phyloP scores from a whole-genome alignment of 768 basidiomycete genomes.

The Pulveroboletus frians region DNA sequence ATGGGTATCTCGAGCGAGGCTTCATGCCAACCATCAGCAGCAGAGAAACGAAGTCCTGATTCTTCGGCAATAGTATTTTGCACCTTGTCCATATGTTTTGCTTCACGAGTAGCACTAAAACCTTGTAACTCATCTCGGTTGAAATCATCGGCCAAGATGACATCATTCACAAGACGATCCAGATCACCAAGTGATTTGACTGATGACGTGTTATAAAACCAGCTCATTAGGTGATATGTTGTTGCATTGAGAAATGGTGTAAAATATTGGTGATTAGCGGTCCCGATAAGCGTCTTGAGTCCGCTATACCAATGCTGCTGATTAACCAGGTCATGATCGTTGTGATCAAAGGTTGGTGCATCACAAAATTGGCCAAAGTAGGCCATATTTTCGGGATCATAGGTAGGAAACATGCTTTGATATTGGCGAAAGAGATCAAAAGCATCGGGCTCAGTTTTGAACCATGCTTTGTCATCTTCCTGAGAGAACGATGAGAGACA shows the following conservation, averaged over 20 bases:
- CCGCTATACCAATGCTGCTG: conserved; percentile 10
- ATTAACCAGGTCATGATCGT: no score
- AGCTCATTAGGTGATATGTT: no score
- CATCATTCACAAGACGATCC: no score
- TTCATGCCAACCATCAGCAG: conserved; percentile 1
- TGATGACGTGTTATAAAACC: no score
- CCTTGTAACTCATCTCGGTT: not conserved
- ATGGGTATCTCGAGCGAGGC: not conserved
- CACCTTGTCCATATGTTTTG: not conserved
- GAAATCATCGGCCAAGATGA: conserved; percentile 6
- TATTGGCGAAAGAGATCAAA: not conserved
- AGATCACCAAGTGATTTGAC: no score
- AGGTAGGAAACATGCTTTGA: not conserved
- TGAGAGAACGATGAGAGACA: no score
- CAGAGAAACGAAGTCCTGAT: not conserved
- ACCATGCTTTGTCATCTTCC: not conserved
- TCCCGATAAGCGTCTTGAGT: not conserved
- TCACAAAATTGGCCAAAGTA: conserved; percentile 4
- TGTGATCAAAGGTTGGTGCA: not conserved
- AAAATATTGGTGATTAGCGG: not conserved
- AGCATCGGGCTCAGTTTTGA: not conserved
- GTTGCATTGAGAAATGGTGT: no score
- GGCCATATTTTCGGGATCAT: not conserved
- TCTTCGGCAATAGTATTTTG: not conserved
- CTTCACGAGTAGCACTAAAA: conserved; percentile 1